Percentiles rank a stretch among this genome's conserved stretches.
phyloP scores from a whole-genome alignment of 345 rosid species.

The Balakata baccata region DNA sequence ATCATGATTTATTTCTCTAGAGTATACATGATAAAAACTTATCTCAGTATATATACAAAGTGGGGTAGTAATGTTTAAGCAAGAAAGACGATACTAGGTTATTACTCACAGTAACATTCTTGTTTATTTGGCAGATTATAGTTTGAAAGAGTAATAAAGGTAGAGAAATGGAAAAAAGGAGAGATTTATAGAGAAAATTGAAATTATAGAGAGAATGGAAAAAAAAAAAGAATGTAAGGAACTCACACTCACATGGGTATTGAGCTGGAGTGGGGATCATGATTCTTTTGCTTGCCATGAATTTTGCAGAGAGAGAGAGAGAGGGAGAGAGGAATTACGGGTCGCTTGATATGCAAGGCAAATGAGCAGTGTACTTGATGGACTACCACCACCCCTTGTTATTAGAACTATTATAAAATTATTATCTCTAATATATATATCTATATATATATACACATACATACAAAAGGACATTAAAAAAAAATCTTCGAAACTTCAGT shows the following conservation, averaged over 20 bases:
- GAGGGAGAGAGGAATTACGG: constrained; percentile 34
- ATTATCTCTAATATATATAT: neutral
- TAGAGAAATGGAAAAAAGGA: neutral
- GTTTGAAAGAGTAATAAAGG: neutral
- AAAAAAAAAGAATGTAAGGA: constrained; percentile 18
- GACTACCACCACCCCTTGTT: constrained; percentile 59
- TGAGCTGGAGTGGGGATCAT: constrained; percentile 58
- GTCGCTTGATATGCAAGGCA: constrained; percentile 89
- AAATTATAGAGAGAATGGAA: neutral
- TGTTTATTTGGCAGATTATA: neutral
- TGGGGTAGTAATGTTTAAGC: too few relatives aligned
- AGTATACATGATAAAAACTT: neutral
- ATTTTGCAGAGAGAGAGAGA: constrained; percentile 33
- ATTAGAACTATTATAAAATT: constrained; percentile 19
- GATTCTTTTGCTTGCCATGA: constrained; percentile 56
- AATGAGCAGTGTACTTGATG: constrained; percentile 80
- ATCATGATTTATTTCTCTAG: neutral
- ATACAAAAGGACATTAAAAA: neutral
- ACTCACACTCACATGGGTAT: constrained; percentile 71
- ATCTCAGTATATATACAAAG: neutral
- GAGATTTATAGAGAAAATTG: neutral
- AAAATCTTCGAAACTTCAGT: constrained; percentile 13
- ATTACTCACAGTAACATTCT: neutral
- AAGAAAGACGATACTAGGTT: constrained; percentile 13
- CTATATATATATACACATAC: too few relatives aligned